Base-by-base conservation (phyloP, 202 grass and related monocot species). In the Carex sylvatica region DNA sequence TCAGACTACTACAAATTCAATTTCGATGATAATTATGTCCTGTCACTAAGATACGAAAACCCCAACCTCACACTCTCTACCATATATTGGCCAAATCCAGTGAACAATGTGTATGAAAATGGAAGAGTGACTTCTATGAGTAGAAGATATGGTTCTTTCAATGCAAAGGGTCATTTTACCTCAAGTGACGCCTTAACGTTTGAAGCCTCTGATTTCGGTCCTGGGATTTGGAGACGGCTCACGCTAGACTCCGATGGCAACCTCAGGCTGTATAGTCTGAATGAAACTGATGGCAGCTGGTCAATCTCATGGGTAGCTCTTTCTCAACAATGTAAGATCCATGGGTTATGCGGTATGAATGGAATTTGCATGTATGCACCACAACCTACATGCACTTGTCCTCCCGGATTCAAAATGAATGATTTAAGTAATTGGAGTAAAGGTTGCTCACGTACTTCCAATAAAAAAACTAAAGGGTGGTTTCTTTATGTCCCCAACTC, bases 71-170 rank as follows among this genome's bases (percentile, higher is more conserved):
- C 10, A 49, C 10, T 49, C 2, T 89, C 87, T 55, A 88, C 84
- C 83, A 88, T 93, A 74, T 96, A 89, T 83, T 96, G 90, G 88
- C 90, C 93, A 81, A 78, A 92, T 73, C 90, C 90, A 1, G 80
- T 9, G 22, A 8, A 81, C 22, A 64, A 2, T 80, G 78, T 76
- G 5, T 93, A 84, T 76, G 1, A 4, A 36, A 88, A 90, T 78
- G 24, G 68, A 1, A 88, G 86, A 64, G 81, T 84, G 14, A 26
- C 64, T 7, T 90, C 82, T 26, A 87, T 90, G 3, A 80, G 53
- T 33, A 81, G 70, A 22, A 79, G 77, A 77, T 28, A 16, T 11
- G 91, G 80, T 6, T 79, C 55, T 5, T 79, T 90, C 23, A 56
- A 88, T 71, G 66, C 56, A 2, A 28, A 20, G 1, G 88, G 88